Base-by-base conservation (phyloP, 176 grass and related monocot genomes). In the Ananas comosus region DNA sequence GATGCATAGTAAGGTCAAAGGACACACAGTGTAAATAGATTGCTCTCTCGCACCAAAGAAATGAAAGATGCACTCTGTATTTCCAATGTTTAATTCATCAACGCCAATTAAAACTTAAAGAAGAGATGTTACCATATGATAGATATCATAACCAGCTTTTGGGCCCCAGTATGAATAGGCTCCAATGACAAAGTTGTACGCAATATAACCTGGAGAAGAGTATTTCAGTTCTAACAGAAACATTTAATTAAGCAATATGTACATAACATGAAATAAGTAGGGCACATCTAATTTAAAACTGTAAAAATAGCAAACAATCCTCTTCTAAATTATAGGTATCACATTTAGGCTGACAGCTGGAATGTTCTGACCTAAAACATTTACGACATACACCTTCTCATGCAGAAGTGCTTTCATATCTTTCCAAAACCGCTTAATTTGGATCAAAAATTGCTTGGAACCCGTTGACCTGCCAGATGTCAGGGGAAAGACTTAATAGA, bases 121-220 rank as follows among this genome's bases (percentile, higher is more conserved):
- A 48, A 72, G 29, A 42, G 48, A 57, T 74, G 27, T 77, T 93
- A 99, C 94, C 94, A 99, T 93, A 51, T 93, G 68, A 65, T 99
- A 99, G 76, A 99, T 99, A 67, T 79, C 79, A 76, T 88, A 77
- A 52, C 94, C 94, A 64, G 94, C 94, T 70, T 99, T 99, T 14
- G 94, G 89, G 29, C 94, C 94, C 94, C 94, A 99, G 67, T 99
- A 99, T 11, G 94, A 99, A 91, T 99, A 99, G 63, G 94, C 87
- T 77, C 94, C 94, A 78, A 99, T 93, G 17, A 99, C 94, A 79
- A 88, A 88, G 80, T 99, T 99, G 80, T 99, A 99, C 21, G 85
- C 49, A 54, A 99, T 93, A 56, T 99, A 99, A 73, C 94, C 94
- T 99, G 80, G 11, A 80, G 13, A 24, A 16, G 18, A 53, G 1